Conservation (phyloP, 78 protist genomes). For the Cavenderia fasciculata region DNA sequence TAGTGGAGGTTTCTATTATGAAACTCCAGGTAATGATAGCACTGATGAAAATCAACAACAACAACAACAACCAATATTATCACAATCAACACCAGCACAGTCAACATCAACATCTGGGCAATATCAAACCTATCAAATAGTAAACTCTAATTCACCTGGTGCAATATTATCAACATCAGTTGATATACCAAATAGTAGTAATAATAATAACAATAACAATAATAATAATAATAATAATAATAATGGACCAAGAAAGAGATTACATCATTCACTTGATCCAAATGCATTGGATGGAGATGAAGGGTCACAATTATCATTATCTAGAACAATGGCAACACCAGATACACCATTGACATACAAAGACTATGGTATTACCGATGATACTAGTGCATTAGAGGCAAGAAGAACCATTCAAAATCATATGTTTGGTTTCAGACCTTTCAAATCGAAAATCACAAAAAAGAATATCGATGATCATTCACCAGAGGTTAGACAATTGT, state of each 20-base stretch:
- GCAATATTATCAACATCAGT: too few relatives aligned
- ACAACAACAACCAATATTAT: too few relatives aligned
- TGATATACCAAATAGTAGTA: background rate
- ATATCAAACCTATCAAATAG: too few relatives aligned
- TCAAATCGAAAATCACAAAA: slow-evolving; percentile 31
- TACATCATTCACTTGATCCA: too few relatives aligned
- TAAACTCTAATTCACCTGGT: too few relatives aligned
- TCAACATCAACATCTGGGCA: too few relatives aligned
- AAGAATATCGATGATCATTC: slow-evolving; percentile 41
- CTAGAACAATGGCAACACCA: background rate
- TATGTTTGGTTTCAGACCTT: slow-evolving; percentile 75
- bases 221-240: slow-evolving; percentile 8
- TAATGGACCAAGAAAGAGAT: too few relatives aligned
- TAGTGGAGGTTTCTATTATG: too few relatives aligned
- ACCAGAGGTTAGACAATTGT: slow-evolving; percentile 23
- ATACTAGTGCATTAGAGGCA: slow-evolving; percentile 44
- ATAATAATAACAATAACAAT: background rate
- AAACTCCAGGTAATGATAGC: too few relatives aligned
- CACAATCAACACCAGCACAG: too few relatives aligned
- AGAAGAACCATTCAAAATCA: slow-evolving; percentile 55
- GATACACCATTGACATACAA: slow-evolving; percentile 51
- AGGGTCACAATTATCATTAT: slow-evolving; percentile 10
- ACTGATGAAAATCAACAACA: too few relatives aligned
- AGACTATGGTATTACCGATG: slow-evolving; percentile 36
- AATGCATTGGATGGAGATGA: too few relatives aligned